Evolutionary conservation across 345 rosid genomes (phyloP).

Genomic region (Sisymbrium altissimum): DNA sequence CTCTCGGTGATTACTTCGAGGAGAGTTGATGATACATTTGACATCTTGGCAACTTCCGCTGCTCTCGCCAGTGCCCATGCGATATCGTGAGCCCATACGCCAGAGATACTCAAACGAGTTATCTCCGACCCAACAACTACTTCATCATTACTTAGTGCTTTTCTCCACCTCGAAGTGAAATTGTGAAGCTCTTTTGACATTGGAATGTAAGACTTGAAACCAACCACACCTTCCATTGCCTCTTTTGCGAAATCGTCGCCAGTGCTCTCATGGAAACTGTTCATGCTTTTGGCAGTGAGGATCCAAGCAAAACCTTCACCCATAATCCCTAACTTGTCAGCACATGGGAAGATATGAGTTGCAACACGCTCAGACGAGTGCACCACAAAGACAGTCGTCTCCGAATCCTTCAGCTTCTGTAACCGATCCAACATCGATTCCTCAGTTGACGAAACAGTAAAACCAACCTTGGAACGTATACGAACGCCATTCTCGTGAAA

Average conservation of each 20-base stretch:
- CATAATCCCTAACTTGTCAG: constrained; percentile 30
- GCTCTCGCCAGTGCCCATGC: constrained; percentile 32
- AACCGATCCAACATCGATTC: constrained; percentile 5
- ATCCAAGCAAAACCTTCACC: constrained; percentile 44
- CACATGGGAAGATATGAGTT: constrained; percentile 24
- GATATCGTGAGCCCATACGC: constrained; percentile 38
- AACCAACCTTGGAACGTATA: constrained; percentile 3
- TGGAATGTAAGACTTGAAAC: constrained; percentile 37
- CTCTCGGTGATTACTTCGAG: constrained; percentile 19
- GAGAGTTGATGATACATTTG: constrained; percentile 17
- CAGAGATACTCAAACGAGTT: constrained; percentile 11
- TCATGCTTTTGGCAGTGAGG: constrained; percentile 21
- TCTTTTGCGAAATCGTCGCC: not conserved
- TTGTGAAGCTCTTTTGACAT: constrained; percentile 29
- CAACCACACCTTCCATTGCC: constrained; percentile 45
- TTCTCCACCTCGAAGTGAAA: constrained; percentile 36
- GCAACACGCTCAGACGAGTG: constrained; percentile 25
- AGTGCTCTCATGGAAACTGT: not conserved
- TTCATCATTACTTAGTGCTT: not conserved
- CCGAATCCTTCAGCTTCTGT: constrained; percentile 1
- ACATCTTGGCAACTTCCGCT: constrained; percentile 1
- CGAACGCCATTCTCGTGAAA: constrained; percentile 6
- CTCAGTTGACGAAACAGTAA: constrained; percentile 17
- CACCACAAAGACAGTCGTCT: constrained; percentile 21
- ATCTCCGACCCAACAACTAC: not conserved